Percentiles rank a stretch among this genome's conserved stretches.
Evolutionary conservation across 73 alveolate species (phyloP).

Genomic region (Uronychia binucleata): DNA sequence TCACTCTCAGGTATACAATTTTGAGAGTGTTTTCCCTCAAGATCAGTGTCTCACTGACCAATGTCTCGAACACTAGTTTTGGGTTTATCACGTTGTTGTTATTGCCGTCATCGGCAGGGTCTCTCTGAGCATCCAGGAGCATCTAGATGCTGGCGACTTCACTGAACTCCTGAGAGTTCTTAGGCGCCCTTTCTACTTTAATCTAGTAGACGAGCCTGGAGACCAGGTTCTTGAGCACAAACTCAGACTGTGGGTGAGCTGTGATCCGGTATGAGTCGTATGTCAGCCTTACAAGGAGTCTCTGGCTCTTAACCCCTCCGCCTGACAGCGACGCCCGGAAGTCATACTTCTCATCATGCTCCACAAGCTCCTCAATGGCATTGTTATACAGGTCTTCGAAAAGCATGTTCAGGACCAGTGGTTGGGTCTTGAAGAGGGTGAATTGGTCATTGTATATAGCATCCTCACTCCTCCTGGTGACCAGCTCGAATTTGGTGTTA

Average conservation of each 20-base stretch:
- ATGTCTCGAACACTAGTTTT: not conserved
- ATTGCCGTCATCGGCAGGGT: not conserved
- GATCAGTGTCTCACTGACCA: not conserved
- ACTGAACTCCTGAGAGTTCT: not conserved
- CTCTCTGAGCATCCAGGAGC: not conserved
- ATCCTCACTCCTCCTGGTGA: not conserved
- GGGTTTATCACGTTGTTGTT: not conserved
- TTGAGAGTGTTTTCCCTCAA: not conserved
- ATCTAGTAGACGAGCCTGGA: not conserved
- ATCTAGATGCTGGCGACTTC: not conserved
- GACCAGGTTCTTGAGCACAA: not conserved
- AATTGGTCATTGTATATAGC: not conserved
- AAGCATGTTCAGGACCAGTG: not conserved
- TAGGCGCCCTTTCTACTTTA: not conserved
- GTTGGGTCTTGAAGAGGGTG: not conserved
- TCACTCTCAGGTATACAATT: not conserved
- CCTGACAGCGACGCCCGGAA: not conserved
- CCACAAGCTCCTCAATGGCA: not conserved
- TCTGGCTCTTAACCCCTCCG: not conserved
- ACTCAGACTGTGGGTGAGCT: not conserved
- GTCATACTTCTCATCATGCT: not conserved
- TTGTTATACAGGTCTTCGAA: not conserved
- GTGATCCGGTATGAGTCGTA: not conserved
- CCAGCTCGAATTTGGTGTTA: not conserved
- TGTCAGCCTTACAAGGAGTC: not conserved